Percentiles rank a stretch among this genome's conserved stretches.
Evolutionary conservation across 2,329 filamentous ascomycete species (phyloP).

Genomic region (Aspergillus pseudotamarii): DNA sequence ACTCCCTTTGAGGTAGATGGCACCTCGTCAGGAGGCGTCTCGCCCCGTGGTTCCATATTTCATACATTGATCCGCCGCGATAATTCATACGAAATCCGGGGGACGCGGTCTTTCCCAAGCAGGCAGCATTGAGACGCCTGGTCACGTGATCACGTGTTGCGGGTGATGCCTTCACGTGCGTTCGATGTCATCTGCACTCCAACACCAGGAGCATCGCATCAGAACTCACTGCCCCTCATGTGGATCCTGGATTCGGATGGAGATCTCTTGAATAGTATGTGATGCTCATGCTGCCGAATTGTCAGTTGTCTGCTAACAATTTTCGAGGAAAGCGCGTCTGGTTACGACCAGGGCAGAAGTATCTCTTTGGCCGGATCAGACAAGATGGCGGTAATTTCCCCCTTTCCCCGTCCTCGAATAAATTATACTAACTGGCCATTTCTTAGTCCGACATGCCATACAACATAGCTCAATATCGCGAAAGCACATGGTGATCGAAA

Average conservation of each 20-base stretch:
- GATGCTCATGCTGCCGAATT: conserved; percentile 39
- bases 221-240: conserved; percentile 48
- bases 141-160: conserved; percentile 42
- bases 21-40: conserved; percentile 16
- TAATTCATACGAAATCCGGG: background rate
- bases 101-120: conserved; percentile 18
- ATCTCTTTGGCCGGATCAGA: conserved; percentile 80
- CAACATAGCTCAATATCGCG: conserved; percentile 82
- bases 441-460: conserved; percentile 68
- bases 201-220: background rate
- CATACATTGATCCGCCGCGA: background rate
- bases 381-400: conserved; percentile 57
- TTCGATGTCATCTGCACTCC: conserved; percentile 3
- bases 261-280: conserved; percentile 50
- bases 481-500: conserved; percentile 79
- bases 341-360: conserved; percentile 82
- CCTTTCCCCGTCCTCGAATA: background rate
- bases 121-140: conserved; percentile 32
- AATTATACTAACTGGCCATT: background rate
- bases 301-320: conserved; percentile 12
- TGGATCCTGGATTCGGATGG: conserved; percentile 64
- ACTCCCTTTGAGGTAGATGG: conserved; percentile 5
- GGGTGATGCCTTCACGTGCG: conserved; percentile 23
- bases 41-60: conserved; percentile 27
- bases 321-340: conserved; percentile 70